phyloP scores from a whole-genome alignment of 2,329 filamentous ascomycete genomes.

The Clonostachys chloroleuca region DNA sequence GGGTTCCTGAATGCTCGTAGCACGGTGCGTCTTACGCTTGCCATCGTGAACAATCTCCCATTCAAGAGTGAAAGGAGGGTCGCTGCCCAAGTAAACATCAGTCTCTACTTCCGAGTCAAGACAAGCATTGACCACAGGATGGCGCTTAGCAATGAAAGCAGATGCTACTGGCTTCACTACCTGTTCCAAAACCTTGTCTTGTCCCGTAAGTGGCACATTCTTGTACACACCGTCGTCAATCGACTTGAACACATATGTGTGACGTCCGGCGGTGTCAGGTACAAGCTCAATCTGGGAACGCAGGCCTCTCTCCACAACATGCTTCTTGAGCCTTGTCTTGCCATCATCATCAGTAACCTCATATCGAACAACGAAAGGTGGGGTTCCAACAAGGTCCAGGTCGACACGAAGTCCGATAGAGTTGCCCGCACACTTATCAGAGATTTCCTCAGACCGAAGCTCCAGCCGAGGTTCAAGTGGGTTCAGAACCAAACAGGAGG shows the following conservation, averaged over 20 bases:
- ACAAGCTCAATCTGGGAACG: constrained; percentile 82
- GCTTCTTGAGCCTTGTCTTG: constrained; percentile 43
- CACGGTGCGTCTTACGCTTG: constrained; percentile 67
- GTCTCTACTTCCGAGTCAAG: constrained; percentile 77
- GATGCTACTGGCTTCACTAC: constrained; percentile 90
- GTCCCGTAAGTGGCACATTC: constrained; percentile 55
- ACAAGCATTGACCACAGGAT: constrained; percentile 62
- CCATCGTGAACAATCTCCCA: constrained; percentile 92
- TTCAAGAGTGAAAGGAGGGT: constrained; percentile 83
- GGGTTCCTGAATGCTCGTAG: constrained; percentile 57
- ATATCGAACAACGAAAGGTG: constrained; percentile 83
- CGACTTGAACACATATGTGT: constrained; percentile 79
- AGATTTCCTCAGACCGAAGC: constrained; percentile 74
- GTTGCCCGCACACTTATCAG: constrained; percentile 92
- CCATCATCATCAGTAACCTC: constrained; percentile 59
- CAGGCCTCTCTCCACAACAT: constrained; percentile 60
- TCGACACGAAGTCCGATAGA: constrained; percentile 87
- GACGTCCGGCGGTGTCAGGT: constrained; percentile 75
- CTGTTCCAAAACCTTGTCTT: constrained; percentile 69
- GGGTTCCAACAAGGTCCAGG: constrained; percentile 85
- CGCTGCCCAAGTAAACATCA: constrained; percentile 71
- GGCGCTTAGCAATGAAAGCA: constrained; percentile 60
- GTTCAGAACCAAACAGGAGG: constrained; percentile 89
- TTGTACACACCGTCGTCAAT: constrained; percentile 82
- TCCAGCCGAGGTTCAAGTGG: constrained; percentile 80